Percentiles rank a stretch among this genome's conserved stretches.
Conservation (phyloP, 352 stramenopile species). For the Paralagenidium karlingii region DNA sequence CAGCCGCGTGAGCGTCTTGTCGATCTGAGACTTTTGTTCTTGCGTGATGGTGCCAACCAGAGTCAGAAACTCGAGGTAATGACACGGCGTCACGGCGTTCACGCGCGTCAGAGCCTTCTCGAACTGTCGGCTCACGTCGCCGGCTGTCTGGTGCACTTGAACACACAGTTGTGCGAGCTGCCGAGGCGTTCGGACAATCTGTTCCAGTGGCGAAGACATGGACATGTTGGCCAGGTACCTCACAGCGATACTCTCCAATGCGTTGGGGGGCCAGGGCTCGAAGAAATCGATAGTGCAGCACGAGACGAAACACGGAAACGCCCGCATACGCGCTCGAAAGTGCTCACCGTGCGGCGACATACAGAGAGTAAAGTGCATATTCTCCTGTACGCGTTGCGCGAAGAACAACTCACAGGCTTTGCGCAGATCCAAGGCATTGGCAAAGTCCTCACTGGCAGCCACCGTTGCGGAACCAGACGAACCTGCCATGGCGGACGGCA, state of each 20-base stretch:
- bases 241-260: slow-evolving; percentile 74
- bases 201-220: neutral
- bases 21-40: slow-evolving; percentile 24
- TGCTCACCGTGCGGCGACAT: slow-evolving; percentile 69
- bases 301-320: slow-evolving; percentile 90
- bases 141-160: slow-evolving; percentile 30
- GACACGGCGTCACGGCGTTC: slow-evolving; percentile 69
- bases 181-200: neutral
- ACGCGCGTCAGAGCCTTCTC: no score
- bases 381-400: slow-evolving; percentile 47
- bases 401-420: slow-evolving; percentile 79
- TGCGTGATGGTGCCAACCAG: slow-evolving; percentile 71
- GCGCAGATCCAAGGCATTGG: slow-evolving; percentile 19
- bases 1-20: slow-evolving; percentile 39
- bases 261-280: slow-evolving; percentile 81
- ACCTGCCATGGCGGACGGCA: neutral
- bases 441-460: slow-evolving; percentile 1
- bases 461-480: neutral
- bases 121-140: no score
- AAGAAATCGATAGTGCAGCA: slow-evolving; percentile 92
- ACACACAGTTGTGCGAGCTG: slow-evolving; percentile 27
- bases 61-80: slow-evolving; percentile 85
- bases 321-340: slow-evolving; percentile 78
- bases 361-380: slow-evolving; percentile 88
- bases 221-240: slow-evolving; percentile 24